phyloP scores from a whole-genome alignment of 2,329 filamentous ascomycete genomes.

The Aspergillus thermomutatus region DNA sequence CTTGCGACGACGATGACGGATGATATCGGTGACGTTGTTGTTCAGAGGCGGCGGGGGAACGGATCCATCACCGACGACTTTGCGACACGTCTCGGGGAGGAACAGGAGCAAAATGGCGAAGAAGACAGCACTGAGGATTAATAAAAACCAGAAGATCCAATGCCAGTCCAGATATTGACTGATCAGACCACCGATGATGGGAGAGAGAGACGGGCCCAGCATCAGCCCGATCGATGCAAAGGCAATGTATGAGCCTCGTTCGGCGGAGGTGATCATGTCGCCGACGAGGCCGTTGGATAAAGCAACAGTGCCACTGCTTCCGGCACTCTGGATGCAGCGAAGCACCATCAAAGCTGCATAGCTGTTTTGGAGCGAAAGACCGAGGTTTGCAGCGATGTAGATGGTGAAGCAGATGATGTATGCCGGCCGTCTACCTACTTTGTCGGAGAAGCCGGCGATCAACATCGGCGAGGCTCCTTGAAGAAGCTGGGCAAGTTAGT shows the following conservation, averaged over 20 bases:
- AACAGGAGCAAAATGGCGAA: slow-evolving; percentile 55
- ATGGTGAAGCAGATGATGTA: slow-evolving; percentile 53
- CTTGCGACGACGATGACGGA: slow-evolving; percentile 20
- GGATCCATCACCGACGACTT: slow-evolving; percentile 38
- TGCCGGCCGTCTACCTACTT: slow-evolving; percentile 49
- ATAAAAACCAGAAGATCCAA: slow-evolving; percentile 65
- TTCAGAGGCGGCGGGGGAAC: slow-evolving; percentile 24
- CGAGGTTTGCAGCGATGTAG: slow-evolving; percentile 41
- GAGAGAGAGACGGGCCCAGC: slow-evolving; percentile 48
- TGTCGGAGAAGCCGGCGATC: slow-evolving; percentile 51
- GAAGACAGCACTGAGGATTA: slow-evolving; percentile 50
- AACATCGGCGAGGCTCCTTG: slow-evolving; percentile 48
- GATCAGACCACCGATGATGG: slow-evolving; percentile 63
- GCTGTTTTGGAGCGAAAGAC: slow-evolving; percentile 36
- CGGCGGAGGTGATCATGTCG: slow-evolving; percentile 64
- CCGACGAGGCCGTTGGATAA: slow-evolving; percentile 42
- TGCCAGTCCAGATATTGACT: slow-evolving; percentile 64
- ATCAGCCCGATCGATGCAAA: slow-evolving; percentile 32
- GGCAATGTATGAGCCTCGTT: slow-evolving; percentile 59
- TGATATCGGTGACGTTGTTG: slow-evolving; percentile 18
- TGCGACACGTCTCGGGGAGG: slow-evolving; percentile 51
- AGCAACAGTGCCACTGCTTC: slow-evolving; percentile 40
- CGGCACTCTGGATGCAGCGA: slow-evolving; percentile 40
- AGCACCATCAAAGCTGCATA: slow-evolving; percentile 38
- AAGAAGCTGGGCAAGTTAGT: slow-evolving; percentile 9